A percentile compares a stretch with the other conserved stretches of the same genome.
Conservation (phyloP, 768 basidiomycete genomes). For the Amanita muscaria region DNA sequence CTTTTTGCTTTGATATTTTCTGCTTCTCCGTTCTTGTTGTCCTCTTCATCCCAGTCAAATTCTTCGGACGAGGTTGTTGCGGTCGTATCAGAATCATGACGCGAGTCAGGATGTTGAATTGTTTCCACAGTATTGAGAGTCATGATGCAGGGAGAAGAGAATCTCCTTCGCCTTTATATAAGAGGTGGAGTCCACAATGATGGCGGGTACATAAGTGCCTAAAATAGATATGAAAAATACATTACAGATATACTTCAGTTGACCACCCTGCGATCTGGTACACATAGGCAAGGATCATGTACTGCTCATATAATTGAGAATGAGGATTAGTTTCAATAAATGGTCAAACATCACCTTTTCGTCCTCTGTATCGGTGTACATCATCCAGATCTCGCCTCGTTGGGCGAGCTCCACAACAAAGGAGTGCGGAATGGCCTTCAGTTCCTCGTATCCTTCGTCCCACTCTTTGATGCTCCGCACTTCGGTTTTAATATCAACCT, state of each 20-base stretch:
- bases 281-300: constrained; percentile 38
- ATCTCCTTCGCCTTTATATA: too few species aligned
- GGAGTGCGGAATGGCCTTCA: constrained; percentile 56
- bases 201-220: too few species aligned
- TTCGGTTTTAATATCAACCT: constrained; percentile 38
- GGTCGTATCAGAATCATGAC: constrained; percentile 33
- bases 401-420: constrained; percentile 57
- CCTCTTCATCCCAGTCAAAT: constrained; percentile 68
- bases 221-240: too few species aligned
- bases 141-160: too few species aligned
- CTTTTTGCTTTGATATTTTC: constrained; percentile 43
- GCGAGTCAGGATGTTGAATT: neutral
- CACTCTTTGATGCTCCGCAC: constrained; percentile 47
- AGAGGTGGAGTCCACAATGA: too few species aligned
- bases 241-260: constrained; percentile 5
- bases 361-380: constrained; percentile 54
- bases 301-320: constrained; percentile 20
- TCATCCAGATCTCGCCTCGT: constrained; percentile 39
- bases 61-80: constrained; percentile 58
- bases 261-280: constrained; percentile 35
- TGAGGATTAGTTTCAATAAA: neutral
- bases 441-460: constrained; percentile 59
- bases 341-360: constrained; percentile 39
- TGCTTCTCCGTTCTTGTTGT: constrained; percentile 26
- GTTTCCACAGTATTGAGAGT: neutral